phyloP scores from a whole-genome alignment of 2,329 filamentous ascomycete species.

The Shiraia bambusicola region DNA sequence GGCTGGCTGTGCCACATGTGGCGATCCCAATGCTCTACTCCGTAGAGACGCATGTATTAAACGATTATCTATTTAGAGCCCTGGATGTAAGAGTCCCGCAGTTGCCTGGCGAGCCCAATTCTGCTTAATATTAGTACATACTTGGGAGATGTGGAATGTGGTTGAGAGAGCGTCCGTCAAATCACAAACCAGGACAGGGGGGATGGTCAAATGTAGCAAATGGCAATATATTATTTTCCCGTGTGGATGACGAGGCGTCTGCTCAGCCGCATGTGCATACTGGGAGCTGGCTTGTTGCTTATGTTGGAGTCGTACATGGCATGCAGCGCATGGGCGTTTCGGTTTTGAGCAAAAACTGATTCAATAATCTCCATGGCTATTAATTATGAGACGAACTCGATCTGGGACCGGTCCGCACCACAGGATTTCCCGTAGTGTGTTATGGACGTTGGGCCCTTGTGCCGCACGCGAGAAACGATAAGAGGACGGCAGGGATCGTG shows the following conservation, averaged over 20 bases:
- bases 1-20: conserved; percentile 24
- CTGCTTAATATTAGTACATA: conserved; percentile 8
- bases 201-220: conserved; percentile 4
- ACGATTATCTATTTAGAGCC: conserved; percentile 2
- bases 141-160: conserved; percentile 7
- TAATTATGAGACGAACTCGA: conserved; percentile 10
- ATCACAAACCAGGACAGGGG: conserved; percentile 1
- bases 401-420: conserved; percentile 12
- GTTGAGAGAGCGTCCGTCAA: conserved; percentile 4
- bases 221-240: conserved; percentile 4
- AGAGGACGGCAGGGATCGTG: conserved; percentile 7
- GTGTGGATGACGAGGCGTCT: conserved; percentile 12
- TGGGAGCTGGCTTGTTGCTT: conserved; percentile 13
- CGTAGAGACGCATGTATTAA: conserved; percentile 15
- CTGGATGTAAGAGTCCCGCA: conserved; percentile 6
- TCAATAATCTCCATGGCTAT: conserved; percentile 1
- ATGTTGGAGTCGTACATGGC: conserved; percentile 18
- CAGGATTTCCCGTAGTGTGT: conserved; percentile 2
- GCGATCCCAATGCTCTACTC: no score
- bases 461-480: conserved; percentile 10
- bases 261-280: conserved; percentile 18
- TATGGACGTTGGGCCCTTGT: conserved; percentile 10
- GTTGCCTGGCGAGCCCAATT: not conserved
- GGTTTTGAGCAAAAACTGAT: conserved; percentile 14
- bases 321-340: conserved; percentile 21